phyloP scores from a whole-genome alignment of 257 asterid species.

The Capsicum rhomboideum region DNA sequence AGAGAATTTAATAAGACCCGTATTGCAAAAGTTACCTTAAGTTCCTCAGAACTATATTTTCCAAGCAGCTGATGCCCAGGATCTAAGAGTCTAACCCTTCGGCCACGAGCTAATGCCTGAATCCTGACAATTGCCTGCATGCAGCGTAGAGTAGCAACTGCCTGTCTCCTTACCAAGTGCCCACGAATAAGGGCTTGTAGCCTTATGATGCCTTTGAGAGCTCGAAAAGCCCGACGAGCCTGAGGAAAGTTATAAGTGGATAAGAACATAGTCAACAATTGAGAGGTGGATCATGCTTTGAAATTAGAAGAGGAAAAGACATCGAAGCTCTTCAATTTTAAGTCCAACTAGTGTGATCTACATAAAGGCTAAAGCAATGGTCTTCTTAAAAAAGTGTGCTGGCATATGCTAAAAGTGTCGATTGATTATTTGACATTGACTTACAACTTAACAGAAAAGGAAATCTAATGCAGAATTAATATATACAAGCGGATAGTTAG shows the following conservation, averaged over 20 bases:
- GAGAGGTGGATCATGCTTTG: background rate
- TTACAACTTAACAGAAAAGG: background rate
- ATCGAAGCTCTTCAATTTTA: background rate
- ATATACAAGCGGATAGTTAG: background rate
- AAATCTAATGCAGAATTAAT: background rate
- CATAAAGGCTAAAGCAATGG: background rate
- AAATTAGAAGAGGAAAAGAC: background rate
- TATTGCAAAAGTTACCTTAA: conserved; percentile 12
- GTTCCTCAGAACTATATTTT: conserved; percentile 8
- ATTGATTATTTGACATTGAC: background rate
- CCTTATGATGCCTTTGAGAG: conserved; percentile 39
- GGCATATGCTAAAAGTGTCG: background rate
- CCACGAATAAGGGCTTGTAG: conserved; percentile 47
- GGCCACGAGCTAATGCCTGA: conserved; percentile 42
- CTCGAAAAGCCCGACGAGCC: conserved; percentile 34
- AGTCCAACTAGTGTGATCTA: background rate
- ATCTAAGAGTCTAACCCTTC: conserved; percentile 17
- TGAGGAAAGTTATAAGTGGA: conserved; percentile 1
- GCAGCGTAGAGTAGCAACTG: conserved; percentile 34
- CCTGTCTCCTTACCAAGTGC: conserved; percentile 47
- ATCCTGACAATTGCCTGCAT: conserved; percentile 38
- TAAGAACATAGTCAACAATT: background rate
- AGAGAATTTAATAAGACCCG: background rate
- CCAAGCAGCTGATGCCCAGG: background rate
- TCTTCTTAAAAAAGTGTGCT: background rate